A percentile compares a stretch with the other conserved stretches of the same genome.
These are phyloP conservation scores for Serendipita sp. DNA, from an alignment of 768 basidiomycete species.

Conservation along the genomic window DNA sequence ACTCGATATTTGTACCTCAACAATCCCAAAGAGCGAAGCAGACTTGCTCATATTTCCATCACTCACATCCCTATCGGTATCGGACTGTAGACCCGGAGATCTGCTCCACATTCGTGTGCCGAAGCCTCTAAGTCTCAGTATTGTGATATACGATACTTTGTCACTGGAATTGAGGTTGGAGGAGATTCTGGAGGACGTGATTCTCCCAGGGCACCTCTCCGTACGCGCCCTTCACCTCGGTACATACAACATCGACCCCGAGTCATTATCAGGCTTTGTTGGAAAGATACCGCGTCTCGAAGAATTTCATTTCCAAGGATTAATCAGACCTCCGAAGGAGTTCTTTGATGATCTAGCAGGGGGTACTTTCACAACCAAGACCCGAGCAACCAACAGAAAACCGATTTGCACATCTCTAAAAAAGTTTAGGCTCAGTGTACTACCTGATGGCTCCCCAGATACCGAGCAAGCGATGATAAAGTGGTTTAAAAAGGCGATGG, in stretches of 20 bases:
- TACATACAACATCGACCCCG: background rate
- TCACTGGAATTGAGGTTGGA: background rate
- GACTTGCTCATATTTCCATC: background rate
- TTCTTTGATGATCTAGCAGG: background rate
- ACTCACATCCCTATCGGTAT: too few species aligned
- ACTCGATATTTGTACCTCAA: background rate
- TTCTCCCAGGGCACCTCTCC: background rate
- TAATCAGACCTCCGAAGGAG: background rate
- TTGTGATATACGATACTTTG: background rate
- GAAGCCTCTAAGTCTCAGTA: background rate
- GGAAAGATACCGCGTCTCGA: background rate
- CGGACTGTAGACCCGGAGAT: too few species aligned
- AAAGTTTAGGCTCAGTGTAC: background rate
- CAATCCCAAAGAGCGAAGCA: background rate
- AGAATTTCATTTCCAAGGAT: background rate
- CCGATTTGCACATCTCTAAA: background rate
- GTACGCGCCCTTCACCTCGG: too few species aligned
- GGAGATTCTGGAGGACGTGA: background rate
- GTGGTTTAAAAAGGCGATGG: background rate
- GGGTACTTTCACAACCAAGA: background rate
- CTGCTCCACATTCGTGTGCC: background rate
- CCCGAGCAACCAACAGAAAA: background rate
- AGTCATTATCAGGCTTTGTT: background rate
- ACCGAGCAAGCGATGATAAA: background rate
- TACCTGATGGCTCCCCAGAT: background rate